Evolutionary conservation across 176 grass and related monocot species (phyloP).

Genomic region (Ampelocalamus luodianensis): DNA sequence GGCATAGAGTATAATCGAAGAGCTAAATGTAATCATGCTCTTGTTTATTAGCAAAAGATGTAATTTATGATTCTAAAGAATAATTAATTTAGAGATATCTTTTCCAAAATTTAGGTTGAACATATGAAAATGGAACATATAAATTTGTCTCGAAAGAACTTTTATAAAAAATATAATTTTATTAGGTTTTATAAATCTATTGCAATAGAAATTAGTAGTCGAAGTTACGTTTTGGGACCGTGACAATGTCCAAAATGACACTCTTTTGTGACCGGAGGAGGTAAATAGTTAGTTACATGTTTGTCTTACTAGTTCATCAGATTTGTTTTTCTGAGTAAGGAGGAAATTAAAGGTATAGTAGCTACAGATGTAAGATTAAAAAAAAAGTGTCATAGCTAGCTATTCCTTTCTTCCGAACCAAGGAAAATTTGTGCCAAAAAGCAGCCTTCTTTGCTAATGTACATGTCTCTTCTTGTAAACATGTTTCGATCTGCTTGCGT

Average conservation of each 20-base stretch:
- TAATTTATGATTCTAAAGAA: neutral
- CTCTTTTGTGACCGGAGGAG: no score
- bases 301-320: neutral
- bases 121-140: no score
- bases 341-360: neutral
- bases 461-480: neutral
- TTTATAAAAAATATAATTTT: no score
- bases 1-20: no score
- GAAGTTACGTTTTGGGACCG: no score
- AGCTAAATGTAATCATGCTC: no score
- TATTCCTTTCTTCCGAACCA: conserved; percentile 62
- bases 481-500: neutral
- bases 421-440: conserved; percentile 35
- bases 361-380: neutral
- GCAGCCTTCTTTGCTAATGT: conserved; percentile 13
- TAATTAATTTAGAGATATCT: neutral
- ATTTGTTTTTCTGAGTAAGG: no score
- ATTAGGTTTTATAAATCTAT: no score
- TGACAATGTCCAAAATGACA: no score
- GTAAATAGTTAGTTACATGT: neutral
- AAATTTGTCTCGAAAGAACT: no score
- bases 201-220: no score
- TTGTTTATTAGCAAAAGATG: neutral
- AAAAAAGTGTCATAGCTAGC: neutral
- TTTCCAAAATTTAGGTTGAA: no score